Percentiles rank a stretch among this genome's conserved stretches.
Evolutionary conservation across 2,329 filamentous ascomycete species (phyloP).

Genomic region (Aspergillus ibericus): DNA sequence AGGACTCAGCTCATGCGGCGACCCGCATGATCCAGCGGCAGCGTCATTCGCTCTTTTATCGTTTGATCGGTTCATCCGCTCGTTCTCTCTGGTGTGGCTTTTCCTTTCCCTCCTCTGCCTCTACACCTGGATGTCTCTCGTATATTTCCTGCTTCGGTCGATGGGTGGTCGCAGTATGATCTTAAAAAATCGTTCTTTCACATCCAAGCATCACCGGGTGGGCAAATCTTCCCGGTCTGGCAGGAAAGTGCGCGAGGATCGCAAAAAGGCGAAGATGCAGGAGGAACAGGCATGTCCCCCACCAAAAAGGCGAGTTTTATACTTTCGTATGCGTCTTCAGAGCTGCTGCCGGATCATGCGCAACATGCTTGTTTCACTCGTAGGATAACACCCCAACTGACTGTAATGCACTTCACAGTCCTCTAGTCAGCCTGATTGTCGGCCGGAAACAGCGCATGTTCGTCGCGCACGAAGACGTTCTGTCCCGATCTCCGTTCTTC

Average conservation of each 20-base stretch:
- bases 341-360: background rate
- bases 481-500: constrained; percentile 84
- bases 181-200: constrained; percentile 90
- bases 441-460: constrained; percentile 85
- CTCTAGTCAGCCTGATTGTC: constrained; percentile 84
- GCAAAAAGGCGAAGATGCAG: constrained; percentile 82
- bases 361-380: background rate
- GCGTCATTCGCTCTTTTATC: constrained; percentile 34
- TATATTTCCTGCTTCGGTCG: constrained; percentile 32
- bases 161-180: constrained; percentile 56
- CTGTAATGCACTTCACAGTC: constrained; percentile 33
- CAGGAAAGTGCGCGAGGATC: constrained; percentile 75
- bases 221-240: constrained; percentile 79
- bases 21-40: constrained; percentile 51
- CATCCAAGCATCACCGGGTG: constrained; percentile 69
- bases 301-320: constrained; percentile 49
- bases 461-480: constrained; percentile 90
- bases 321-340: background rate
- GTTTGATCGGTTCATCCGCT: constrained; percentile 38
- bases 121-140: constrained; percentile 54
- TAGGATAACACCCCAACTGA: background rate
- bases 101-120: constrained; percentile 34
- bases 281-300: constrained; percentile 66
- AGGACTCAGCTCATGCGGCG: constrained; percentile 51
- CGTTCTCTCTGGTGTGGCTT: constrained; percentile 41